phyloP scores from a whole-genome alignment of 2,329 filamentous ascomycete species.

The Hymenoscyphus fraxineus region DNA sequence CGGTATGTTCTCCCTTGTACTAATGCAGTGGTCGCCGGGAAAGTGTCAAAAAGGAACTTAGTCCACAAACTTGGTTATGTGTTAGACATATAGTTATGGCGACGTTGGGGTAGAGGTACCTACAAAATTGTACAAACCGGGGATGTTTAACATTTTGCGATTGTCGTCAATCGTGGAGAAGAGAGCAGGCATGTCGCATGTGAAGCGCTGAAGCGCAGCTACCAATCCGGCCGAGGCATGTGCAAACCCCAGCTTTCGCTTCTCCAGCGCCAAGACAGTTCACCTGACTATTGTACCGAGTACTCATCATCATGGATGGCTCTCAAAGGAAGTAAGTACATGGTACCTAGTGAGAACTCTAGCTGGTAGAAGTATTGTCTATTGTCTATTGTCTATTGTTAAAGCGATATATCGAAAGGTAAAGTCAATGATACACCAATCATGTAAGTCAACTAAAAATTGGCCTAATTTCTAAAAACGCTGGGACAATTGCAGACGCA shows the following conservation, averaged over 20 bases:
- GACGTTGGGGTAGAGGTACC: not conserved
- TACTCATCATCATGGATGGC: not conserved
- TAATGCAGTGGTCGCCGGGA: not conserved
- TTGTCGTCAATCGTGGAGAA: not conserved
- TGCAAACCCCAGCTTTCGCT: not conserved
- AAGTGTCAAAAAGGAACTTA: not conserved
- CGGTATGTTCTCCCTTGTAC: not conserved
- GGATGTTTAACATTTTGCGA: not conserved
- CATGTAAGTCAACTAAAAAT: too few species aligned
- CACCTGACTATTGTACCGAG: not conserved
- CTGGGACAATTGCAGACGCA: too few species aligned
- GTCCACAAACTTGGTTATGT: not conserved
- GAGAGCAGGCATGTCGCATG: constrained; percentile 14
- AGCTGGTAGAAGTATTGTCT: too few species aligned
- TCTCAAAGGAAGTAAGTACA: too few species aligned
- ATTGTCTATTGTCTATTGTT: too few species aligned
- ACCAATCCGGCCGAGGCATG: constrained; percentile 17
- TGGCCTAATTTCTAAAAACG: too few species aligned
- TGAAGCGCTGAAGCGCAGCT: not conserved
- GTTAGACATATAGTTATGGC: not conserved
- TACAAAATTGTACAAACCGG: not conserved
- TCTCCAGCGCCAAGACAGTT: not conserved
- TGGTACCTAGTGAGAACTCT: too few species aligned
- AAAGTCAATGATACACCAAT: too few species aligned
- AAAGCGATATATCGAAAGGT: too few species aligned